These are phyloP conservation scores for Chlorella variabilis DNA, from an alignment of 163 green algal genomes.

Conservation along the genomic window DNA sequence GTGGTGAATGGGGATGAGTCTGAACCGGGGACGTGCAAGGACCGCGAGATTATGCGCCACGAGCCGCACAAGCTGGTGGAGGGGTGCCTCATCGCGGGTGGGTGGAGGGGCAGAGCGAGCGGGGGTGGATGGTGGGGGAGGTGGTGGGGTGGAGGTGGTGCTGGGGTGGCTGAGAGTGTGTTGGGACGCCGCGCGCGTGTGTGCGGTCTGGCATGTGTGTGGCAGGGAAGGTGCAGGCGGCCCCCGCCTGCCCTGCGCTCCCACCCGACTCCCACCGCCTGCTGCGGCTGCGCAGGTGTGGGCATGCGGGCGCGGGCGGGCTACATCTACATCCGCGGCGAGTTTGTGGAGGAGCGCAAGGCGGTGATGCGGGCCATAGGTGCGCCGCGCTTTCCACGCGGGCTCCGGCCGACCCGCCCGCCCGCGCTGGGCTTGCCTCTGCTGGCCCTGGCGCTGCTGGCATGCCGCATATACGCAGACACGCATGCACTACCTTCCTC, in stretches of 20 bases:
- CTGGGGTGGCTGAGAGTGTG: neutral
- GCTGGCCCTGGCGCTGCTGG: too few relatives aligned
- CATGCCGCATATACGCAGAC: too few relatives aligned
- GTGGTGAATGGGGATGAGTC: constrained; percentile 99
- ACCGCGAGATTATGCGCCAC: constrained; percentile 99
- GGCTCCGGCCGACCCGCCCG: too few relatives aligned
- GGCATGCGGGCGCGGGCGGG: constrained; percentile 85
- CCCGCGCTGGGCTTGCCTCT: neutral
- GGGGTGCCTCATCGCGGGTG: constrained; percentile 93
- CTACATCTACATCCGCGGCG: constrained; percentile 96
- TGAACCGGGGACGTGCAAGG: constrained; percentile 99
- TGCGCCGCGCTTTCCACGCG: neutral
- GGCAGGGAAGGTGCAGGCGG: too few relatives aligned
- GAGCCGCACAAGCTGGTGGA: constrained; percentile 99
- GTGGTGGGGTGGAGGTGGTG: too few relatives aligned
- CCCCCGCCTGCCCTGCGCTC: neutral
- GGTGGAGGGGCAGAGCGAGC: neutral
- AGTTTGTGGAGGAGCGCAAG: constrained; percentile 96
- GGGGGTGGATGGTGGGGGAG: neutral
- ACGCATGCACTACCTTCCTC: too few relatives aligned
- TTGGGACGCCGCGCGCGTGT: too few relatives aligned
- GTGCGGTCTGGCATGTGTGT: too few relatives aligned
- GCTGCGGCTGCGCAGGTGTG: constrained; percentile 41
- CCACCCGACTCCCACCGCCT: neutral
- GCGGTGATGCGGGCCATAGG: constrained; percentile 84